phyloP scores from a whole-genome alignment of 768 basidiomycete genomes.

The Termitomyces sp. region DNA sequence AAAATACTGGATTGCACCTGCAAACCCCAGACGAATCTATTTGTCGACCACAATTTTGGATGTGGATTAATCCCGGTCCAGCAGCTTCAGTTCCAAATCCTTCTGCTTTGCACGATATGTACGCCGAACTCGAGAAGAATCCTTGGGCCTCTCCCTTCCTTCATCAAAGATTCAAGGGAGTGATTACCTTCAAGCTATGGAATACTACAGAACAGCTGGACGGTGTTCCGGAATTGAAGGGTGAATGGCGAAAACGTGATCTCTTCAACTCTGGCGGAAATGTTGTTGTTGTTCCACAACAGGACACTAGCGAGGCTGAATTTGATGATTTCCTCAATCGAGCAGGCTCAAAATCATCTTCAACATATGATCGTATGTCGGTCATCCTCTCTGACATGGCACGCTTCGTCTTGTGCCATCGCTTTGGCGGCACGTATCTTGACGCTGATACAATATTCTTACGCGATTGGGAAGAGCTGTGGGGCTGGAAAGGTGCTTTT shows the following conservation, averaged over 20 bases:
- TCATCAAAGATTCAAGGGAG: conserved; percentile 85
- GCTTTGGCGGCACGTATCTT: conserved; percentile 94
- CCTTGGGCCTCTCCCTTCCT: conserved; percentile 96
- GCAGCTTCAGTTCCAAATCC: conserved; percentile 88
- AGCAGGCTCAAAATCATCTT: conserved; percentile 80
- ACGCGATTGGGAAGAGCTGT: conserved; percentile 97
- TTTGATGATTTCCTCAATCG: conserved; percentile 56
- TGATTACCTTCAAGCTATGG: conserved; percentile 96
- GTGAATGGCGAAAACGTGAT: conserved; percentile 83
- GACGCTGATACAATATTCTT: conserved; percentile 96
- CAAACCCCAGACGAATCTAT: conserved; percentile 42
- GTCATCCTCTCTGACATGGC: conserved; percentile 97
- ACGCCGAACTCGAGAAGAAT: conserved; percentile 70
- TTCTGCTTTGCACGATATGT: conserved; percentile 78
- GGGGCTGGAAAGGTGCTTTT: conserved; percentile 96
- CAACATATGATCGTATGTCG: conserved; percentile 84
- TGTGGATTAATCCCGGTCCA: conserved; percentile 99
- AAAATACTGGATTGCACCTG: conserved; percentile 82
- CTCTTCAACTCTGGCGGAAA: conserved; percentile 88
- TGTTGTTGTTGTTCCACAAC: conserved; percentile 58
- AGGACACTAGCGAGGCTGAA: conserved; percentile 25
- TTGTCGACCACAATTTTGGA: conserved; percentile 92
- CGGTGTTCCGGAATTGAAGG: conserved; percentile 80
- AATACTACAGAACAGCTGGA: conserved; percentile 98
- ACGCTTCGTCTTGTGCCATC: conserved; percentile 93